Base-by-base conservation (phyloP, 768 basidiomycete genomes). In the Sporobolomyces pararoseus region DNA sequence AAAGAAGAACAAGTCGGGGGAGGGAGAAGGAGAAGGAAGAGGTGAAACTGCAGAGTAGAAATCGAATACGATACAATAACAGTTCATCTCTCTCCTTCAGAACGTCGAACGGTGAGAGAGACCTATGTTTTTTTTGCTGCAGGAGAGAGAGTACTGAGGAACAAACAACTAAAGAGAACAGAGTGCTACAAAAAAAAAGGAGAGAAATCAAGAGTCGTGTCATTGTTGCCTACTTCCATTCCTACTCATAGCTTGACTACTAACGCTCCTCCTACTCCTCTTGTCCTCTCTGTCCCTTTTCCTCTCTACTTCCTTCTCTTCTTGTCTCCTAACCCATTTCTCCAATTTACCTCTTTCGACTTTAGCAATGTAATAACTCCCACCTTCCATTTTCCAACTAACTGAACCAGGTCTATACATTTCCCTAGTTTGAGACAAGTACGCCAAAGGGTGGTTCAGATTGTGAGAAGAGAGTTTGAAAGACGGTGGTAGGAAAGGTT, bases 401-500 rank as follows among this genome's bases (percentile, higher is more conserved):
- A 75, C 74, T 21, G 61, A 60, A 5, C 62, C 66, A 25, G 60
- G 37, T 6, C n/a, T n/a, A 68, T 75, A 75, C 25, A 35, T 51
- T 17, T 23, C 23, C 21, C 59, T 21, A 1, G 31, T 39, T 34
- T 70, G 73, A 10, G 54, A 29, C 13, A 94, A 88, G 65, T 93
- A 92, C 13, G 88, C 85, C 66, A 86, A 86, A 60, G 91, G 89
- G 69, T 90, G 89, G 77, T 88, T 86, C 50, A 87, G 88, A 74
- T 92, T 95, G 52, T 89, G 88, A 75, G 91, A 88, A 0, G 89
- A 91, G 66, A 96, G 82, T 44, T 89, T 94, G 51, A 88, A 87
- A 75, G 91, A 88, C 0, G 89, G 90, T 58, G 95, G 82, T 37
- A 87, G 84, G 65, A 93, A 96, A 1, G 92, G 91, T 67, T 88